Base-by-base conservation (phyloP, 2,329 filamentous ascomycete species). In the Neofusicoccum parvum region DNA sequence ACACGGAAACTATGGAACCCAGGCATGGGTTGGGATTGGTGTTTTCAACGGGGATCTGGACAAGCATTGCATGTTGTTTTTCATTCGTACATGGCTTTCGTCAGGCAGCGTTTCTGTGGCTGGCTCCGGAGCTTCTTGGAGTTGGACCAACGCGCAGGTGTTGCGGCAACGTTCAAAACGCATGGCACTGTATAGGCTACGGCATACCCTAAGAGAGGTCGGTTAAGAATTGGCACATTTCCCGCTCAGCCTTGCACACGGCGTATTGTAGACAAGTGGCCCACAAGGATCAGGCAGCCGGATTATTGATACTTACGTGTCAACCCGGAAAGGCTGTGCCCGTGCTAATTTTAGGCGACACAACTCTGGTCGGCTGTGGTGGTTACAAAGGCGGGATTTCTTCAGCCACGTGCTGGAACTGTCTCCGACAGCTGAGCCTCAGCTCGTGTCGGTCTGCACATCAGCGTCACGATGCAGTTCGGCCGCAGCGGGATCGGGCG, bases 61-160 rank as follows among this genome's bases (percentile, higher is more conserved):
- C 43, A 45, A 45, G 53, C 53, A 37, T 48, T 11, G 10, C 17
- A 36, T 12, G 34, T 20, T 39, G 11, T 14, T 54, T 45, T 37
- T n/a, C 36, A 15, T 39, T 34, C 54, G n/a, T 48, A 48, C 23
- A 27, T 48, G 17, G 41, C 39, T 58, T 41, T 58, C 53, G 27
- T 45, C 54, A 41, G 39, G 23, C 39, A 23, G 37, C 39, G 54
- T 58, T 58, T 20, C 39, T 45, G 39, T 23, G 39, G 17, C 54
- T 10, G 14, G 23, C 27, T 43, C 39, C 39, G 27, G 20, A 11
- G 20, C 37, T 56, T 56, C 12, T 15, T 58, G 23, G 54, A 43
- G 43, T 36, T n/a, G 41, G 43, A 23, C 36, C 23, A 37, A 36
- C 27, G 56, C 56, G 56, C 43, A 60, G 56, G 43, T 60, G 56